Conservation (phyloP, 1,284 basidiomycete genomes). For the Phylloboletellus chloephorus region DNA sequence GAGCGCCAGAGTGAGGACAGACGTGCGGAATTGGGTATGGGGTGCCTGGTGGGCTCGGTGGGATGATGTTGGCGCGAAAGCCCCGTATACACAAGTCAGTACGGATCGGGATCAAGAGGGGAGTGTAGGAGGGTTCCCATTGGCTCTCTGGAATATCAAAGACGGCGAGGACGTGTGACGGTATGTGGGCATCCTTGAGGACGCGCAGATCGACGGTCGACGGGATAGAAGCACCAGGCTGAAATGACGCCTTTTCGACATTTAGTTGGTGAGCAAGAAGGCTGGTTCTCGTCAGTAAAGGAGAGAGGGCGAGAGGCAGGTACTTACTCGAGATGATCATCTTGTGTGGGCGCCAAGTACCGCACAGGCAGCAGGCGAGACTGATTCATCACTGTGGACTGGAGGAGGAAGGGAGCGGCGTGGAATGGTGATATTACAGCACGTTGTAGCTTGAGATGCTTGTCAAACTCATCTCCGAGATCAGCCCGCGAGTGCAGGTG, state of each 20-base stretch:
- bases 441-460: constrained; percentile 13
- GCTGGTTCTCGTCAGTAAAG: constrained; percentile 28
- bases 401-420: constrained; percentile 14
- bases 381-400: constrained; percentile 20
- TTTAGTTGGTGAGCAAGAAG: constrained; percentile 47
- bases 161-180: constrained; percentile 49
- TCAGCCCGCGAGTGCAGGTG: constrained; percentile 6
- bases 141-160: constrained; percentile 29
- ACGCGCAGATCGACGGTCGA: constrained; percentile 40
- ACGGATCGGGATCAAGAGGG: constrained; percentile 45
- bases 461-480: constrained; percentile 21
- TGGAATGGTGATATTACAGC: constrained; percentile 9
- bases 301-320: background rate
- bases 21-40: constrained; percentile 32
- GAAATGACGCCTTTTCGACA: constrained; percentile 31
- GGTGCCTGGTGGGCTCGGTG: constrained; percentile 30
- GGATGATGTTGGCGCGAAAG: constrained; percentile 38
- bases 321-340: constrained; percentile 42
- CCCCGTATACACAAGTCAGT: constrained; percentile 36
- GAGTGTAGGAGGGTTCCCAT: constrained; percentile 32
- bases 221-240: constrained; percentile 31
- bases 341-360: constrained; percentile 14
- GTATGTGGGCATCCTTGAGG: constrained; percentile 36
- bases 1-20: constrained; percentile 11
- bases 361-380: constrained; percentile 26